Evolutionary conservation across 108 stramenopile species (phyloP).

Genomic region (Pseudonitzschia delicatissima): DNA sequence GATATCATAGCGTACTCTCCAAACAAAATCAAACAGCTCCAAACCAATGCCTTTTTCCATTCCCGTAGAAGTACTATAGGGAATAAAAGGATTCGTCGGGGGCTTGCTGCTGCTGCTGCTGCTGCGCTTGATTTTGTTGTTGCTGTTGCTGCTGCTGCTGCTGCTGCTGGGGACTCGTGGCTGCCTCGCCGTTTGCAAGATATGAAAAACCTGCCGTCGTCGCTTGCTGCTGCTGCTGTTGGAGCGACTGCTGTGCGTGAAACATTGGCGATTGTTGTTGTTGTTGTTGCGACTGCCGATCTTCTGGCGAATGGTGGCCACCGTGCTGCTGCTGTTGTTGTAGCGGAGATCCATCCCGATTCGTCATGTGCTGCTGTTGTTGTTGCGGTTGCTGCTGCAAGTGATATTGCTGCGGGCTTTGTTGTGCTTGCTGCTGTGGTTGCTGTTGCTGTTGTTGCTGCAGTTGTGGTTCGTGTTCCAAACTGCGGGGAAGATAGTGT

Average conservation of each 20-base stretch:
- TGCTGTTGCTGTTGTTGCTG: background rate
- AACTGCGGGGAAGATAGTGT: background rate
- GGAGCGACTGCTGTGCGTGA: background rate
- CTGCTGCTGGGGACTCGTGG: too few species aligned
- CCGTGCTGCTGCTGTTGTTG: conserved; percentile 1
- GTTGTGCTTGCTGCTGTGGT: background rate
- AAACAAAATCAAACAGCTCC: too few species aligned
- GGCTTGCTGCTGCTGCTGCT: background rate
- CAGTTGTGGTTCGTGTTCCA: background rate
- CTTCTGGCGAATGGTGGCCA: background rate
- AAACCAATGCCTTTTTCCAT: too few species aligned
- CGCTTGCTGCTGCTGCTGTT: background rate
- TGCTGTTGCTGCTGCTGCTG: background rate
- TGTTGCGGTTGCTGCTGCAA: background rate
- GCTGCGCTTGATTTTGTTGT: background rate
- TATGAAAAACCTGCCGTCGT: background rate
- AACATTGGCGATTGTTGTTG: background rate
- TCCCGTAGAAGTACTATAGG: too few species aligned
- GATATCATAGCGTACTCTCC: too few species aligned
- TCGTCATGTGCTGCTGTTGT: background rate
- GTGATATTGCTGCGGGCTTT: background rate
- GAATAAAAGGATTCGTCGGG: too few species aligned
- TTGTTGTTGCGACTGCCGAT: background rate
- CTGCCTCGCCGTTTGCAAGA: too few species aligned
- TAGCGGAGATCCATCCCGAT: background rate